Evolutionary conservation across 768 basidiomycete species (phyloP).

Genomic region (Butyriboletus loyo): DNA sequence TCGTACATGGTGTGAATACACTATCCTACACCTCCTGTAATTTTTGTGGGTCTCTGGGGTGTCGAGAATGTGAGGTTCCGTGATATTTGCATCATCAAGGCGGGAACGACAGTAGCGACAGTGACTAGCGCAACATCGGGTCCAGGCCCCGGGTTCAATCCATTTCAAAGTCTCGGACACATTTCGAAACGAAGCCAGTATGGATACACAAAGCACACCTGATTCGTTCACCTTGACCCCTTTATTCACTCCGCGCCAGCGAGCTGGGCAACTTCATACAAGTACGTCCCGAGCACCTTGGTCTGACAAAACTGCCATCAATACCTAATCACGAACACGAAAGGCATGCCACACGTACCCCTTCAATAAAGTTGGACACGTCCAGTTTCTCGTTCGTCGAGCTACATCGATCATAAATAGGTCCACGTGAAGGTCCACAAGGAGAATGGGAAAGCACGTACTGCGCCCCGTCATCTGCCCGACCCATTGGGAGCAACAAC

Average conservation of each 20-base stretch:
- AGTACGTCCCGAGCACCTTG: slow-evolving; percentile 33
- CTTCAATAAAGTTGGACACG: slow-evolving; percentile 82
- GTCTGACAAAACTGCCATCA: slow-evolving; percentile 19
- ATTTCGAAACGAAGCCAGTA: background rate
- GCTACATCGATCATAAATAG: slow-evolving; percentile 35
- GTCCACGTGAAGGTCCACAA: background rate
- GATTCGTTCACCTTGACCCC: background rate
- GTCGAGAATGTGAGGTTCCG: too few species aligned
- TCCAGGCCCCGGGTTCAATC: background rate
- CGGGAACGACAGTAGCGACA: too few species aligned
- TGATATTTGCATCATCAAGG: too few species aligned
- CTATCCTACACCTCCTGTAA: too few species aligned
- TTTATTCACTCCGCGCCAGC: slow-evolving; percentile 10
- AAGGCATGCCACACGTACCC: slow-evolving; percentile 45
- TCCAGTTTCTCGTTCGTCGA: slow-evolving; percentile 97
- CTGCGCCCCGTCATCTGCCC: slow-evolving; percentile 95
- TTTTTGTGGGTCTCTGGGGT: too few species aligned
- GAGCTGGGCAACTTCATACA: slow-evolving; percentile 31
- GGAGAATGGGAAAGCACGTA: slow-evolving; percentile 37
- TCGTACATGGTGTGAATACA: too few species aligned
- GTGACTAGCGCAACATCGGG: background rate
- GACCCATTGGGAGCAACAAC: slow-evolving; percentile 85
- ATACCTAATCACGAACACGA: background rate
- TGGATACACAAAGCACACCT: background rate
- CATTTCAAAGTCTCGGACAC: background rate